These are phyloP conservation scores for Tuber brumale DNA, from an alignment of 495 filamentous ascomycete species.

Conservation along the genomic window DNA sequence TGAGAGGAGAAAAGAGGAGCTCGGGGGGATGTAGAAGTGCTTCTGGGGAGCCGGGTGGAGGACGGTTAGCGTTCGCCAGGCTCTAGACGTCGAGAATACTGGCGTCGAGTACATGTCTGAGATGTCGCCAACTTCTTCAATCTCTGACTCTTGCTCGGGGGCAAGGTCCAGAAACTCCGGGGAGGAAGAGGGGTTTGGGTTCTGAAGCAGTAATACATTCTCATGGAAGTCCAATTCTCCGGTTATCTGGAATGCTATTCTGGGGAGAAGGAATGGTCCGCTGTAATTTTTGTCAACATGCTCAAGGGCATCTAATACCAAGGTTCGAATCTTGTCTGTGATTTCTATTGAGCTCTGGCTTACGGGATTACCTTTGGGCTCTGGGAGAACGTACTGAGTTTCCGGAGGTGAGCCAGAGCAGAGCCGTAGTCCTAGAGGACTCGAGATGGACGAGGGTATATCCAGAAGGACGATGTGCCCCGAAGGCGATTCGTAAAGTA, in stretches of 20 bases:
- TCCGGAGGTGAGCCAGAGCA: neutral
- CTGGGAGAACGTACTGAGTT: slow-evolving; percentile 22
- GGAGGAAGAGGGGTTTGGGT: neutral
- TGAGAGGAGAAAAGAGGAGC: slow-evolving; percentile 50
- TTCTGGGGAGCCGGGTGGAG: slow-evolving; percentile 21
- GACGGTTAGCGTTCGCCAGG: slow-evolving; percentile 36
- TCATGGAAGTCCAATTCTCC: slow-evolving; percentile 26
- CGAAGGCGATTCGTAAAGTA: slow-evolving; percentile 51
- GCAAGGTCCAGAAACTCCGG: neutral
- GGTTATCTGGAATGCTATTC: neutral
- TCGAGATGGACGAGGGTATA: slow-evolving; percentile 56
- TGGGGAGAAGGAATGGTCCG: slow-evolving; percentile 43
- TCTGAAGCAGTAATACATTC: slow-evolving; percentile 13
- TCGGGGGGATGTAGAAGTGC: slow-evolving; percentile 50
- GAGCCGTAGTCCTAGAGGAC: slow-evolving; percentile 21
- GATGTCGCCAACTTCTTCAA: slow-evolving; percentile 34
- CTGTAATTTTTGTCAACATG: slow-evolving; percentile 19
- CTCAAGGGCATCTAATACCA: slow-evolving; percentile 24
- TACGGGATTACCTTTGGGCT: slow-evolving; percentile 14
- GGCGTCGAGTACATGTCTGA: slow-evolving; percentile 25
- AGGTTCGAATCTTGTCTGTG: slow-evolving; percentile 1
- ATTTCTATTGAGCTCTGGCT: neutral
- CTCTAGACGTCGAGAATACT: slow-evolving; percentile 44
- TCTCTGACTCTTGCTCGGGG: neutral
- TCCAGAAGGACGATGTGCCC: slow-evolving; percentile 54